A percentile compares a stretch with the other conserved stretches of the same genome.
Evolutionary conservation across 495 filamentous ascomycete species (phyloP).

Genomic region (Darksidea phi): DNA sequence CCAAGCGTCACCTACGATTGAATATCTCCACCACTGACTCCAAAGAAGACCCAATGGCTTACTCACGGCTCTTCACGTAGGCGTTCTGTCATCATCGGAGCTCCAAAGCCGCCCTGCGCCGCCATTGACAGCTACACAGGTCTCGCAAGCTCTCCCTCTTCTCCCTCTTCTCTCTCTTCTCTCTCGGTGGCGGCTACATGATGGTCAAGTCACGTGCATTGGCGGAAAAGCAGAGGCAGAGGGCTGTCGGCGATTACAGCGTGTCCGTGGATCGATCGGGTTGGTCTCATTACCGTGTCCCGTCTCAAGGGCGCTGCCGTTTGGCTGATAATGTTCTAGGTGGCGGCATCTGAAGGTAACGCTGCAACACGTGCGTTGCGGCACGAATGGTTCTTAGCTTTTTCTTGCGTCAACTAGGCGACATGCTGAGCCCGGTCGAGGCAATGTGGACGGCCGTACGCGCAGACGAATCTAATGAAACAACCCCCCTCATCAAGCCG

Average conservation of each 20-base stretch:
- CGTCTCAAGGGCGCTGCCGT: no score
- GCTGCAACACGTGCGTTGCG: no score
- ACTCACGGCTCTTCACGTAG: conserved; percentile 28
- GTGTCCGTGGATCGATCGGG: conserved; percentile 34
- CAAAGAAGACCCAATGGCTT: conserved; percentile 19
- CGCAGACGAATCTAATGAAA: no score
- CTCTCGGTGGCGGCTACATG: conserved; percentile 25
- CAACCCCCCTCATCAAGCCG: no score
- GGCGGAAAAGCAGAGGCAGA: conserved; percentile 25
- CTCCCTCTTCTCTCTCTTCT: conserved; percentile 19
- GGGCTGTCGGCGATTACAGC: conserved; percentile 26
- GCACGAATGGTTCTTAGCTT: no score
- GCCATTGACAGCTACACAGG: conserved; percentile 3
- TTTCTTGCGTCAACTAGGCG: no score
- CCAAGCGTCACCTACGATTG: not conserved
- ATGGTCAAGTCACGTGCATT: conserved; percentile 32
- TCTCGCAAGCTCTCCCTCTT: conserved; percentile 30
- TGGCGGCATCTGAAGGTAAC: conserved; percentile 2
- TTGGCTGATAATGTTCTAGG: not conserved
- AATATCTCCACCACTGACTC: conserved; percentile 2
- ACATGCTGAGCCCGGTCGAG: no score
- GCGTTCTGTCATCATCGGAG: not conserved
- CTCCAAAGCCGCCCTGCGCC: not conserved
- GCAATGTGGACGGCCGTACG: no score
- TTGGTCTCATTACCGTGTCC: conserved; percentile 10